Percentiles rank a stretch among this genome's conserved stretches.
These are phyloP conservation scores for Cystobasidium tubakii DNA, from an alignment of 768 basidiomycete species.

Conservation along the genomic window DNA sequence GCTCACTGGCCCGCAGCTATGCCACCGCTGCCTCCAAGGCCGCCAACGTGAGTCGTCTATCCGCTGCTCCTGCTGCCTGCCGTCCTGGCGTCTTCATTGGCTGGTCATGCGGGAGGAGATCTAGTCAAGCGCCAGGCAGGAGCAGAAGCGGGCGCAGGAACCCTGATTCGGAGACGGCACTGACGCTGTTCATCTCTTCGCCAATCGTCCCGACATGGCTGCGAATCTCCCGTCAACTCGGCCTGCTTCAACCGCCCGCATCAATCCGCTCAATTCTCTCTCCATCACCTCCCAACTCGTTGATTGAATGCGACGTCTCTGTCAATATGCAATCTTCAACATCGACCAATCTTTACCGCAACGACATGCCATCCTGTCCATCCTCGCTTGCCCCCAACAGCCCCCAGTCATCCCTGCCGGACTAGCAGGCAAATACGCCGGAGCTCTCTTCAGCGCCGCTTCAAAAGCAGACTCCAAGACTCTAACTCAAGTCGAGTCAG, in stretches of 20 bases:
- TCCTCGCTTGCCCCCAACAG: background rate
- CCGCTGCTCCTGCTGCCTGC: background rate
- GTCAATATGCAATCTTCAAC: no score
- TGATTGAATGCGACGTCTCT: no score
- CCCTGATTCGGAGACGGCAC: no score
- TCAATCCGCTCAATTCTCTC: background rate
- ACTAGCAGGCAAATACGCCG: slow-evolving; percentile 48
- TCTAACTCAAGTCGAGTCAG: slow-evolving; percentile 77
- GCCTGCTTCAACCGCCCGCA: background rate
- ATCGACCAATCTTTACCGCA: no score
- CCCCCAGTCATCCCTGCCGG: slow-evolving; percentile 36
- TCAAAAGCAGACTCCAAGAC: slow-evolving; percentile 62
- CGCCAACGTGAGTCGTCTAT: background rate
- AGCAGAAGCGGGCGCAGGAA: no score
- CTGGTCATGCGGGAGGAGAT: background rate
- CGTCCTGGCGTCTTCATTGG: slow-evolving; percentile 7
- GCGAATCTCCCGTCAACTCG: no score
- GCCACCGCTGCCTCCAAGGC: slow-evolving; percentile 5
- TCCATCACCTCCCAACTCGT: background rate
- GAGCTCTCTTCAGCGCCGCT: slow-evolving; percentile 47
- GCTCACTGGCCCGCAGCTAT: background rate
- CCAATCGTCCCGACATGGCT: no score
- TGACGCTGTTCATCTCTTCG: no score
- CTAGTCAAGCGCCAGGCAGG: no score
- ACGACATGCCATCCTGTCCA: background rate